Conservation (phyloP, 345 rosid genomes). For the Microthlaspi erraticum region DNA sequence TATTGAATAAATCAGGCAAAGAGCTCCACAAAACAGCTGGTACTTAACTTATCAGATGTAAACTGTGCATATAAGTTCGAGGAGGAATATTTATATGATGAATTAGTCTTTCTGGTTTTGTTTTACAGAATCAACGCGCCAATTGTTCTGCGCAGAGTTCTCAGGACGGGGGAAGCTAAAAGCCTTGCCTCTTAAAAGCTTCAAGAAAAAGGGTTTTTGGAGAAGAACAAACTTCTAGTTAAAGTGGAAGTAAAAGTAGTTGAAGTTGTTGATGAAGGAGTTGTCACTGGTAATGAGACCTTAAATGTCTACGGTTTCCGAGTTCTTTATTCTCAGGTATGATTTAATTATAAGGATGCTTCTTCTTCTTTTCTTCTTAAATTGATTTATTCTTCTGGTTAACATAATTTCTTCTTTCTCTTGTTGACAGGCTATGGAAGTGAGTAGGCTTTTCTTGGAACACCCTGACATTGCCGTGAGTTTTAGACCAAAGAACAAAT, state of each 20-base stretch:
- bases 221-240: not conserved
- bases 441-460: not conserved
- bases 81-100: no score
- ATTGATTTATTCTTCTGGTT: not conserved
- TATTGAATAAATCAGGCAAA: not conserved
- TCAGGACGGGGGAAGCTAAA: not conserved
- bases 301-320: not conserved
- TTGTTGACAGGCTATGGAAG: not conserved
- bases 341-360: no score
- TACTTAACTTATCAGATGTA: no score
- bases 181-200: not conserved
- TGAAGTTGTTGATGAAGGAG: not conserved
- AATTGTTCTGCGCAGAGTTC: not conserved
- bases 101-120: not conserved
- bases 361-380: no score
- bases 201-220: not conserved
- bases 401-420: not conserved
- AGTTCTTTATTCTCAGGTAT: not conserved
- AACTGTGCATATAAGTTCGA: no score
- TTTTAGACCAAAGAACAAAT: constrained; percentile 1
- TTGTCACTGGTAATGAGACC: not conserved
- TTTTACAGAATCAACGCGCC: not conserved
- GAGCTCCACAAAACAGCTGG: not conserved
- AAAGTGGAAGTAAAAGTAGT: not conserved
- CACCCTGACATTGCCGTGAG: not conserved